Base-by-base conservation (phyloP, 148 eudicot genomes). In the Camellia sinensis region DNA sequence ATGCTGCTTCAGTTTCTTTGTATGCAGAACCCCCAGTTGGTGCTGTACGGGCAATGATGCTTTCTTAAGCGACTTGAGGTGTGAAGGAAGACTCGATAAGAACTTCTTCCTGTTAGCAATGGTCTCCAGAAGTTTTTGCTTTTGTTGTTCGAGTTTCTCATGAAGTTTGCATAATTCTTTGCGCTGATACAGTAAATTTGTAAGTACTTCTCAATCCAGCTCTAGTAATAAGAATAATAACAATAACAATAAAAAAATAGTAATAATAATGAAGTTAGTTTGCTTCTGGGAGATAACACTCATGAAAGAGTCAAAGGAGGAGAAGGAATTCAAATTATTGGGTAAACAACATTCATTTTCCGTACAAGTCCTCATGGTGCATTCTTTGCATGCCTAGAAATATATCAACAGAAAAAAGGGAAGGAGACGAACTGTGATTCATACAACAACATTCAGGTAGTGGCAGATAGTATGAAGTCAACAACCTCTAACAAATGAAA, bases 11-110 rank as follows among this genome's bases (percentile, higher is more conserved):
- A 87, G 83, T 83, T 94, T 96, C 88, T 91, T 91, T 22, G 97
- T 87, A 78, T 96, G 97, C 81, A 80, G 82, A 82, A 92, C 84
- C 53, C 99, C 99, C 60, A 96, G 85, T 72, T 96, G 97, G 78
- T 90, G 83, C 80, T 96, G 98, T 56, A 95, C 94, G 7, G 99
- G 99, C 85, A 94, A 79, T 57, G 99, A 96, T 74, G 99, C 99
- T 83, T 96, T 96, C 86, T 92, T 96, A 22, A 96, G 89, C 9
- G 99, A 89, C 85, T 96, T 96, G 52, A 96, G 99, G 86, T 96
- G 97, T 44, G 97, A 92, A 76, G 99, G 99, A 67, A 96, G 95
- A 87, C 99, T 96, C 52, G 94, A 92, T 80, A 96, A 83, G 85
- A 96, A 96, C 83, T 92, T 96, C 87, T 90, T 94, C 84, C 98